Percentiles rank a stretch among this genome's conserved stretches.
Conservation (phyloP, 768 basidiomycete genomes). For the Amanita brunnescens region DNA sequence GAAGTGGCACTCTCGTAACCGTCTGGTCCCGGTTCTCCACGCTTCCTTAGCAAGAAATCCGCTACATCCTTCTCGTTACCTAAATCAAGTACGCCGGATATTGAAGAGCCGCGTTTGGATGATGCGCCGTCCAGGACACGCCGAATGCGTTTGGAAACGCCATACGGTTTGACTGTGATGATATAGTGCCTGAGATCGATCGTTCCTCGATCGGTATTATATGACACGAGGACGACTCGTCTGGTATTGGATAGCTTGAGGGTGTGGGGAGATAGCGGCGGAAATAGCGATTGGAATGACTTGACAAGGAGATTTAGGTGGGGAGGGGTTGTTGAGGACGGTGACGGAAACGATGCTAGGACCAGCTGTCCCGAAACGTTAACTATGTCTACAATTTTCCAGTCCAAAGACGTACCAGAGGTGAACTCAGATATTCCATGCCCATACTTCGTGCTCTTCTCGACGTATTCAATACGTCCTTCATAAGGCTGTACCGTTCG, state of each 20-base stretch:
- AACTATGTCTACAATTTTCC: neutral
- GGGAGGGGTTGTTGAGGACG: conserved; percentile 63
- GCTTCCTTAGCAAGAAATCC: conserved; percentile 79
- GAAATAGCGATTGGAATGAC: conserved; percentile 93
- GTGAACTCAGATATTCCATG: conserved; percentile 86
- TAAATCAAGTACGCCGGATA: conserved; percentile 57
- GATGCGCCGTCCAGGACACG: conserved; percentile 65
- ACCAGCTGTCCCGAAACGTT: conserved; percentile 56
- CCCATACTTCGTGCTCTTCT: conserved; percentile 68
- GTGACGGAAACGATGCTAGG: conserved; percentile 77
- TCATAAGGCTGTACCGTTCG: conserved; percentile 87
- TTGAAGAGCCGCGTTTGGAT: conserved; percentile 20
- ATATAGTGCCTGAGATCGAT: conserved; percentile 92
- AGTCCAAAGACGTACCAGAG: conserved; percentile 54
- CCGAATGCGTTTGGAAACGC: conserved; percentile 86
- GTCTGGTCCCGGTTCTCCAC: conserved; percentile 51
- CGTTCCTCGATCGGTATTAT: conserved; percentile 78
- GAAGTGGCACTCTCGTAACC: conserved; percentile 79
- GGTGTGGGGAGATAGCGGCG: conserved; percentile 77
- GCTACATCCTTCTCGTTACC: conserved; percentile 91
- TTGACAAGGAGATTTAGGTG: conserved; percentile 91
- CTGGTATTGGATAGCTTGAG: conserved; percentile 84
- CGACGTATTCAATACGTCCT: conserved; percentile 64
- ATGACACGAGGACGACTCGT: conserved; percentile 87
- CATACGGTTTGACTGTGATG: conserved; percentile 92